phyloP scores from a whole-genome alignment of 164 flowering plant genomes.

The Piper betle region DNA sequence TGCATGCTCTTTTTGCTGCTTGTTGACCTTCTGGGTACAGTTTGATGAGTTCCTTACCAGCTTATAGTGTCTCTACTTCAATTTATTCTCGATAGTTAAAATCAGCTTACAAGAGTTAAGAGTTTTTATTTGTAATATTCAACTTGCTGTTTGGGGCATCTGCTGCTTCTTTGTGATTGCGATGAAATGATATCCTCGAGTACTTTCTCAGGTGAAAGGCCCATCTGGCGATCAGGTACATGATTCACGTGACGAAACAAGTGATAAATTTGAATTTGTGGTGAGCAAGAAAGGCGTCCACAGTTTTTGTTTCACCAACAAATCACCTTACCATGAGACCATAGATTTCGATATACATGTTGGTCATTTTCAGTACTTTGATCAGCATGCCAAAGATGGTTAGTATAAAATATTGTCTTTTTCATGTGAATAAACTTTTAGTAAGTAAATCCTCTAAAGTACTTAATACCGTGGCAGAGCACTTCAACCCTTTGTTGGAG shows the following conservation, averaged over 20 bases:
- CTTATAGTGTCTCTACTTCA: no score
- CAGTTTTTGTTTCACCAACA: constrained; percentile 69
- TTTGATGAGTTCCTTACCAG: neutral
- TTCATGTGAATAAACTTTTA: neutral
- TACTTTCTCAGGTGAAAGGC: constrained; percentile 62
- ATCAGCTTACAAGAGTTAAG: no score
- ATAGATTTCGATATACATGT: constrained; percentile 49
- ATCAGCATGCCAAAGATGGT: constrained; percentile 68
- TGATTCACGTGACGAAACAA: constrained; percentile 63
- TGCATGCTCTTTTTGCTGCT: neutral
- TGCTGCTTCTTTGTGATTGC: no score
- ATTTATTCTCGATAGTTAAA: no score
- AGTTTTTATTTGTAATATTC: no score
- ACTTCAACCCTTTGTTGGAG: constrained; percentile 73
- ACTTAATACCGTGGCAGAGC: constrained; percentile 45
- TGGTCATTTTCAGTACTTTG: constrained; percentile 35
- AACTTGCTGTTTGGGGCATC: no score
- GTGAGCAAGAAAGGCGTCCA: constrained; percentile 66
- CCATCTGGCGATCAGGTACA: constrained; percentile 79
- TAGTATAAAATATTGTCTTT: constrained; percentile 4
- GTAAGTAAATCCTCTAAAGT: neutral
- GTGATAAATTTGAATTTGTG: constrained; percentile 73
- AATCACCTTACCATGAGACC: constrained; percentile 57
- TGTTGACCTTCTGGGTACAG: neutral
- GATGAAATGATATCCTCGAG: no score